Base-by-base conservation (phyloP, 345 rosid genomes). In the Eucalyptus erythrocorys region DNA sequence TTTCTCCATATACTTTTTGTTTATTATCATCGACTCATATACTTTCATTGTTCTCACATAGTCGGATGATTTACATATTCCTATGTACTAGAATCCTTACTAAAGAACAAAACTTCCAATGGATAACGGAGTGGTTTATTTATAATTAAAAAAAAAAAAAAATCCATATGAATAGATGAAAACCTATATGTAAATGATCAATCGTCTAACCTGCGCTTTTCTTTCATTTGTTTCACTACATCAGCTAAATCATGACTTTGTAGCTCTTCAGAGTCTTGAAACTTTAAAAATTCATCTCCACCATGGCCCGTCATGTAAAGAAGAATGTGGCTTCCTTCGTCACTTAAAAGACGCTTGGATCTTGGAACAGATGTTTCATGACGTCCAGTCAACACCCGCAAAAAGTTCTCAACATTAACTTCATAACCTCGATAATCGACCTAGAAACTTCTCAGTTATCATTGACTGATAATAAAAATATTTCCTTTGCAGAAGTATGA, bases 191-290 rank as follows among this genome's bases (percentile, higher is more conserved):
- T 6, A 76, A 76, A 37, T 21, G 45, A 76, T 37, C 45, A 76
- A 76, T 76, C 16, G 48, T 87, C 87, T 88, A 88, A 98, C 99
- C 99, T 94, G 88, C 45, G 95, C 95, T 98, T 98, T 90, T 98
- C 99, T 92, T 98, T 98, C 99, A 98, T 97, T 93, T 98, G 99
- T 92, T 96, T 98, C 88, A 98, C 98, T 87, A 96, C 99, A 96
- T 98, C 99, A 87, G 99, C 99, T 92, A 97, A 94, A 94, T 98
- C 99, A 89, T 98, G 99, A 92, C 99, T 98, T 88, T 98, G 99
- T 87, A 98, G 97, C 92, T 98, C 99, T 87, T 98, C 99, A 14
- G 99, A 94, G 89, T 98, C 99, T 92, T 98, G 99, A 91, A 98
- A 98, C 91, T 98, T 98, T 21, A 97, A 92, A 93, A 98, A 98